Evolutionary conservation across 139 green algal genomes (phyloP).

Genomic region (Chlamydomonas eustigma): DNA sequence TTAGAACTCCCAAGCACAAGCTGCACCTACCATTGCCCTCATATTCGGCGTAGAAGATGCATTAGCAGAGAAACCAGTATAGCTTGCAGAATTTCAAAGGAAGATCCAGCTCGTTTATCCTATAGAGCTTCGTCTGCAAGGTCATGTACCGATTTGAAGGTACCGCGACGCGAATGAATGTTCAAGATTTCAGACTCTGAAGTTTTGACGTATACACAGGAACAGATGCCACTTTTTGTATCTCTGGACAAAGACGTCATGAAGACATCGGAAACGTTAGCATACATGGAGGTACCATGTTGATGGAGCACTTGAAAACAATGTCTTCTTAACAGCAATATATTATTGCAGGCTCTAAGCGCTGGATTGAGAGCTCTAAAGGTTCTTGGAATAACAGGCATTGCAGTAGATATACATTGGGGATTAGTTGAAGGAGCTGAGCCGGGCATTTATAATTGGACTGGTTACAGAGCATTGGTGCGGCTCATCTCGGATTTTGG

Average conservation of each 20-base stretch:
- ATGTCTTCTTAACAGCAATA: too few species aligned
- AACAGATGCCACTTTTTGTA: constrained; percentile 12
- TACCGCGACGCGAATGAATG: too few species aligned
- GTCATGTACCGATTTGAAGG: too few species aligned
- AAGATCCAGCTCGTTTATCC: too few species aligned
- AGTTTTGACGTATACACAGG: too few species aligned
- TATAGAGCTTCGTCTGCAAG: too few species aligned
- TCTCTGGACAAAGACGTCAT: constrained; percentile 24
- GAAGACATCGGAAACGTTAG: constrained; percentile 15
- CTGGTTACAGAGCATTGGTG: constrained; percentile 36
- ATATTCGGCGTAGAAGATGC: too few species aligned
- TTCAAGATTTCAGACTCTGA: too few species aligned
- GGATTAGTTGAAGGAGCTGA: constrained; percentile 31
- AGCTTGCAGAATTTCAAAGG: too few species aligned
- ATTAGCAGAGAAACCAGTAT: too few species aligned
- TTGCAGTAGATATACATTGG: constrained; percentile 46
- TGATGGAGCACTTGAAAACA: not conserved
- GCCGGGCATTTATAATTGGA: constrained; percentile 43
- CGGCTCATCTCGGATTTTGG: constrained; percentile 34
- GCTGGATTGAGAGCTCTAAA: constrained; percentile 43
- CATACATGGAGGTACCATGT: constrained; percentile 19
- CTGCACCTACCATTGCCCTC: too few species aligned
- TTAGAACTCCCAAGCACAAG: too few species aligned
- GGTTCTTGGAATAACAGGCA: constrained; percentile 37
- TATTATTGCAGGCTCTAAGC: constrained; percentile 30